These are phyloP conservation scores for Tuber magnatum DNA, from an alignment of 495 filamentous ascomycete genomes.

Conservation along the genomic window DNA sequence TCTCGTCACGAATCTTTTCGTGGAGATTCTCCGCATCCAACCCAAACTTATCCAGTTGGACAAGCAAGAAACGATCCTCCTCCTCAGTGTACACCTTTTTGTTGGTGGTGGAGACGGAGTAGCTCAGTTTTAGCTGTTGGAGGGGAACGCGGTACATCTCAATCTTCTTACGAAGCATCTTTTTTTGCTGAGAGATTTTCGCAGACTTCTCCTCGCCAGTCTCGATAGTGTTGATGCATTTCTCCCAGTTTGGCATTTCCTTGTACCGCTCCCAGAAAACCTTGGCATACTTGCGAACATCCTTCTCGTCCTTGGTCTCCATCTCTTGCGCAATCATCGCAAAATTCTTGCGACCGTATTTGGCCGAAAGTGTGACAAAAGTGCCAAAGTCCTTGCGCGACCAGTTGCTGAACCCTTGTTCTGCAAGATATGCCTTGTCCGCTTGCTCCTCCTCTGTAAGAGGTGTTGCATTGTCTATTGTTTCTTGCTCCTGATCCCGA, in stretches of 20 bases:
- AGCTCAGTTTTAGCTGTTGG: constrained; percentile 97
- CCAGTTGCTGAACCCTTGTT: constrained; percentile 87
- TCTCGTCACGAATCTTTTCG: constrained; percentile 81
- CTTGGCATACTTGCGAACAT: constrained; percentile 82
- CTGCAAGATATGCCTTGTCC: constrained; percentile 69
- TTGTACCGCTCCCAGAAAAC: constrained; percentile 91
- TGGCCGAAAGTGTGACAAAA: constrained; percentile 89
- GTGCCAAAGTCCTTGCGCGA: constrained; percentile 96
- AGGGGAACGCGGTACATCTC: constrained; percentile 90
- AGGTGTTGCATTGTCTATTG: constrained; percentile 84
- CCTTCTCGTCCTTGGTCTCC: constrained; percentile 76
- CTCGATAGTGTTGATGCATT: constrained; percentile 79
- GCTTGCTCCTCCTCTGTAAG: constrained; percentile 84
- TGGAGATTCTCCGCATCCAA: constrained; percentile 78
- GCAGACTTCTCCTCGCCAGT: constrained; percentile 81
- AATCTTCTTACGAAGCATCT: constrained; percentile 93
- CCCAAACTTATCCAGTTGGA: constrained; percentile 84
- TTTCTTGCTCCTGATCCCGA: constrained; percentile 75
- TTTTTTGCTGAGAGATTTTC: constrained; percentile 84
- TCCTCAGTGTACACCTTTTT: constrained; percentile 99
- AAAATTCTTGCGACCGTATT: constrained; percentile 80
- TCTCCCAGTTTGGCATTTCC: constrained; percentile 78
- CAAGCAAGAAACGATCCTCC: constrained; percentile 92
- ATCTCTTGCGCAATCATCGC: constrained; percentile 79
- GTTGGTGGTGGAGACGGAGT: constrained; percentile 97